phyloP scores from a whole-genome alignment of 2,329 filamentous ascomycete genomes.

The Ophiostoma ulmi region DNA sequence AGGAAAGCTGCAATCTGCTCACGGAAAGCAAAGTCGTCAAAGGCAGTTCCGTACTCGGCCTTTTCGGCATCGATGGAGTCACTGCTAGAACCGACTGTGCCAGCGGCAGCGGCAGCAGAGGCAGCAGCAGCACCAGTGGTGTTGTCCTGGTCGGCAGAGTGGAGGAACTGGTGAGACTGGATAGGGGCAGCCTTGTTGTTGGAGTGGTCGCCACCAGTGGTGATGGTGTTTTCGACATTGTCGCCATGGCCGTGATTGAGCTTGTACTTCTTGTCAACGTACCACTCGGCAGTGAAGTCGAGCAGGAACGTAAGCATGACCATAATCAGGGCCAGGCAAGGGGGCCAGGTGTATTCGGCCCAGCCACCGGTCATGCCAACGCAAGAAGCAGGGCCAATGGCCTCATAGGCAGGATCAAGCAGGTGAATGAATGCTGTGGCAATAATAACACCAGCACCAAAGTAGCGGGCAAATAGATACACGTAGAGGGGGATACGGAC shows the following conservation, averaged over 20 bases:
- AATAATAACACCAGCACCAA: constrained; percentile 90
- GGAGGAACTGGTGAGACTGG: constrained; percentile 53
- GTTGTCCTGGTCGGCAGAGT: constrained; percentile 69
- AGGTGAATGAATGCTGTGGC: constrained; percentile 91
- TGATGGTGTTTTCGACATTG: constrained; percentile 43
- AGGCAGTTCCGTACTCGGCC: constrained; percentile 24
- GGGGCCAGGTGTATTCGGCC: constrained; percentile 70
- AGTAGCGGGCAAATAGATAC: constrained; percentile 82
- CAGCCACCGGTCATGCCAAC: constrained; percentile 50
- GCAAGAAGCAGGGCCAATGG: constrained; percentile 49
- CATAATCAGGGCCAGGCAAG: constrained; percentile 79
- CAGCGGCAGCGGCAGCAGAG: constrained; percentile 42
- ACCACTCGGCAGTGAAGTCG: constrained; percentile 76
- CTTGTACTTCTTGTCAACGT: constrained; percentile 53
- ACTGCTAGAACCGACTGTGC: constrained; percentile 52
- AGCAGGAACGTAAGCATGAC: constrained; percentile 84
- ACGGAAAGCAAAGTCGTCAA: constrained; percentile 35
- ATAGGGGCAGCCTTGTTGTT: constrained; percentile 24
- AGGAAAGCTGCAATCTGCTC: constrained; percentile 56
- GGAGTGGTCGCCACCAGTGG: constrained; percentile 27
- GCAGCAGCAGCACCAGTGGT: constrained; percentile 43
- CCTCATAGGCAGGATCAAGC: constrained; percentile 70
- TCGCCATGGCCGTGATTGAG: constrained; percentile 48
- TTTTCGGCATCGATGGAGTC: constrained; percentile 67
- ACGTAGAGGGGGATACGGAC: constrained; percentile 57